Evolutionary conservation across 257 asterid genomes (phyloP), one percentile per base, ranked within the genome.

Genomic region (Plantago elongata): DNA sequence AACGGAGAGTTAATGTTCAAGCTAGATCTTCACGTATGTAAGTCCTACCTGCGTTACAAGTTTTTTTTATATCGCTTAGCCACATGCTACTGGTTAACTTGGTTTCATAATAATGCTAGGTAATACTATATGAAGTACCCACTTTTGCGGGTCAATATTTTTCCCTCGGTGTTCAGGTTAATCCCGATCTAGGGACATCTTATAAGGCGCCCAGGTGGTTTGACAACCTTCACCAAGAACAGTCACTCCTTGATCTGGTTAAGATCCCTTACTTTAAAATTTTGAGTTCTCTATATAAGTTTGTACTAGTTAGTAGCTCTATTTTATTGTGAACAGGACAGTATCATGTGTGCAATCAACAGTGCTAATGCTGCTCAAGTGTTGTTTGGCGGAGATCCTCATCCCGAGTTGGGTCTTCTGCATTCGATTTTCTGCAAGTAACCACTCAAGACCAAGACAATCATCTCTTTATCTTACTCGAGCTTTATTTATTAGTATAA

Each of bases 11-110:
- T 40, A 38, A 52, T 81, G 14, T 64, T 69, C 47, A 74, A 69
- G 48, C 65, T 87, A 67, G 92, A 93, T 85, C 89, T 87, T 74
- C 99, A 93, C 89, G 99, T 93, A 93, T 89, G 97, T 87, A 93
- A 89, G 99, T 87, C 94, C 54, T 72, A 50, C 66, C 68, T 60
- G 22, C 54, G 46, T 57, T 15, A 8, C 8, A 13, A 72, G 63
- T 57, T 64, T 22, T 69, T 63, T 45, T 57, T 14, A 63, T 30
- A 13, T 54, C 63, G 12, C 61, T 34, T 58, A 64, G 68, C 46
- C 60, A 45, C 54, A 12, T 65, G 57, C 56, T 44, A 45, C 72
- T 50, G 65, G 67, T 52, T 72, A 61, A 56, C 63, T 61, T 69
- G 13, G 64, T 50, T 40, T 68, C 52, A 50, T 63, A 52, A 56